phyloP scores from a whole-genome alignment of 2,329 filamentous ascomycete genomes.

The Verticillium isaacii region DNA sequence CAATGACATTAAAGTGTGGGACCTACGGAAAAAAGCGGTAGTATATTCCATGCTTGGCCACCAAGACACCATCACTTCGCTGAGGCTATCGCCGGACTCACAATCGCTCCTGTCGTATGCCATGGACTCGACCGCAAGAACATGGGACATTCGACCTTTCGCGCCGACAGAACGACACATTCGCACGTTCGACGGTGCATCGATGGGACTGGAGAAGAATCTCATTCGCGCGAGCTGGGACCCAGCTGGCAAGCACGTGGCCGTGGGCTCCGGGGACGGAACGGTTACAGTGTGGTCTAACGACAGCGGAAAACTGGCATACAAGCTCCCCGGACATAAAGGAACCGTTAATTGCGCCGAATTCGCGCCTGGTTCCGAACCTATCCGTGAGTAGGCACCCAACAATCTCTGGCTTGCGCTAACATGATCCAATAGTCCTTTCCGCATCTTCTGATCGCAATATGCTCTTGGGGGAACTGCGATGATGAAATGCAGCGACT shows the following conservation, averaged over 20 bases:
- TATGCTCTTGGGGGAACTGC: constrained; percentile 75
- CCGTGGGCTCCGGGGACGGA: constrained; percentile 83
- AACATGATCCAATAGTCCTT: constrained; percentile 57
- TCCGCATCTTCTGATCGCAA: constrained; percentile 87
- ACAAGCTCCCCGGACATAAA: constrained; percentile 93
- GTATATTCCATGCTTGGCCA: constrained; percentile 87
- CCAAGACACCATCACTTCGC: constrained; percentile 84
- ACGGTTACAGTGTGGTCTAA: constrained; percentile 89
- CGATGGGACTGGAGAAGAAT: constrained; percentile 84
- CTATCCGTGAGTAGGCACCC: constrained; percentile 66
- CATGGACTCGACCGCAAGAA: constrained; percentile 89
- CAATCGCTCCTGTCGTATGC: constrained; percentile 87
- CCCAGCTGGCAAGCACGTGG: constrained; percentile 76
- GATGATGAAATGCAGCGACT: constrained; percentile 3
- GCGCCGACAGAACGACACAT: constrained; percentile 82
- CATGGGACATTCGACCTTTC: constrained; percentile 95
- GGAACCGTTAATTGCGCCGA: constrained; percentile 93
- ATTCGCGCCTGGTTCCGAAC: constrained; percentile 79
- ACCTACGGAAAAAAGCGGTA: constrained; percentile 84
- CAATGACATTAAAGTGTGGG: constrained; percentile 97
- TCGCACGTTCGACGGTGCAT: constrained; percentile 87
- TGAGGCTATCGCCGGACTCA: constrained; percentile 88
- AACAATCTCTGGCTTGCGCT: constrained; percentile 18
- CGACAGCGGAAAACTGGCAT: constrained; percentile 82
- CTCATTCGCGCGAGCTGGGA: constrained; percentile 89